Conservation (phyloP, 2,329 filamentous ascomycete species). For the Ophiobolus disseminans region DNA sequence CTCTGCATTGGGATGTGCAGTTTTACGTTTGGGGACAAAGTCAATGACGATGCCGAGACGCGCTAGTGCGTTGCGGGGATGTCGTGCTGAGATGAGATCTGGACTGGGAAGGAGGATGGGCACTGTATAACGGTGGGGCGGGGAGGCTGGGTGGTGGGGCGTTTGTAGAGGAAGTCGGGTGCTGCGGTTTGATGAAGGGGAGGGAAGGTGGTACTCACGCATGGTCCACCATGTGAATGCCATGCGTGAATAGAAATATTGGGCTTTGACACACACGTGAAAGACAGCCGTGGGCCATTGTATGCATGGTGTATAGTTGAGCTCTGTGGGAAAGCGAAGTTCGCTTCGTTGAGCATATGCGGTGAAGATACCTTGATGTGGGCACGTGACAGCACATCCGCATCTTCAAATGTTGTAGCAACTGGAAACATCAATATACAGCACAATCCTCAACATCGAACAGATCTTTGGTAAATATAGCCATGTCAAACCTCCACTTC, state of each 20-base stretch:
- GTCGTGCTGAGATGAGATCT: neutral
- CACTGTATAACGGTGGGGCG: neutral
- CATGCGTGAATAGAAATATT: too few relatives aligned
- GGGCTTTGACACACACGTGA: too few relatives aligned
- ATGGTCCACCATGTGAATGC: too few relatives aligned
- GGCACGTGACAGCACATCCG: neutral
- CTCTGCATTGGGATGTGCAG: neutral
- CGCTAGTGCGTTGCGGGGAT: constrained; percentile 1
- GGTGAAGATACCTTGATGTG: too few relatives aligned
- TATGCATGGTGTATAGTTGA: too few relatives aligned
- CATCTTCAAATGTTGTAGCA: too few relatives aligned
- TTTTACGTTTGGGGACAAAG: neutral
- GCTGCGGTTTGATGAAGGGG: neutral
- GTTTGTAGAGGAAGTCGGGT: neutral
- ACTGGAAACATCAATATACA: too few relatives aligned
- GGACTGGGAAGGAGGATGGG: too few relatives aligned
- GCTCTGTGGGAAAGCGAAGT: too few relatives aligned
- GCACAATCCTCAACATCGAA: neutral
- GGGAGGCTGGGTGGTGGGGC: neutral
- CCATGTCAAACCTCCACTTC: constrained; percentile 26
- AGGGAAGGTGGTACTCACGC: too few relatives aligned
- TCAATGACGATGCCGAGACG: constrained; percentile 11
- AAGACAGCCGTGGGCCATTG: too few relatives aligned
- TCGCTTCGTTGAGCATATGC: too few relatives aligned
- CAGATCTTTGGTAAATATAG: neutral